These are phyloP conservation scores for Kodamaea kakaduensis DNA, from an alignment of 805 yeast genomes.

Conservation along the genomic window DNA sequence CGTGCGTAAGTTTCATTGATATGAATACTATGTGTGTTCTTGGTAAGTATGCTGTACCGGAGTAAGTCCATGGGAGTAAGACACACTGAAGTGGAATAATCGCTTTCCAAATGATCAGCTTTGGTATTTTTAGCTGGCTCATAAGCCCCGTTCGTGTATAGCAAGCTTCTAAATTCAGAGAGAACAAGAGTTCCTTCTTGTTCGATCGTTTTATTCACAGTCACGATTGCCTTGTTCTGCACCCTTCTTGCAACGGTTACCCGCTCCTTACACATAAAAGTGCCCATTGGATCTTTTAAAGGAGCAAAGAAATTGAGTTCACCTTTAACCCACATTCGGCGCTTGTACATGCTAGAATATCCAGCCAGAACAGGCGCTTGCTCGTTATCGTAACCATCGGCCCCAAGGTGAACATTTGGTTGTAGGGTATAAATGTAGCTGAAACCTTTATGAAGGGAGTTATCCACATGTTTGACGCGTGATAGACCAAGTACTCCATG, in stretches of 20 bases:
- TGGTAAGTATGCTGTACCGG: constrained; percentile 70
- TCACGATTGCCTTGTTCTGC: constrained; percentile 45
- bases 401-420: constrained; percentile 42
- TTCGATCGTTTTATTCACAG: constrained; percentile 48
- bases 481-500: constrained; percentile 10
- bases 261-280: constrained; percentile 47
- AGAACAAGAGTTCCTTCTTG: constrained; percentile 23
- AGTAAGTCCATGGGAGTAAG: constrained; percentile 46
- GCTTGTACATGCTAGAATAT: constrained; percentile 30
- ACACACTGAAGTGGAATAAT: constrained; percentile 16
- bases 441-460: constrained; percentile 40
- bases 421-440: constrained; percentile 71
- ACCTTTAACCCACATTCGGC: constrained; percentile 85
- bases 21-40: constrained; percentile 84
- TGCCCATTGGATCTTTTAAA: constrained; percentile 14
- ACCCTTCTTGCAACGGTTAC: constrained; percentile 39
- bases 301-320: constrained; percentile 36
- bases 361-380: constrained; percentile 53
- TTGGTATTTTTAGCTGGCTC: constrained; percentile 2
- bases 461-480: not conserved
- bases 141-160: constrained; percentile 51
- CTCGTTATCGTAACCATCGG: constrained; percentile 78
- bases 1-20: constrained; percentile 55
- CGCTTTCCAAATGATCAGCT: not conserved
- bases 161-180: constrained; percentile 55